Evolutionary conservation across 495 filamentous ascomycete genomes (phyloP), one percentile per base, ranked within the genome.

Genomic region (Hyaloscypha variabilis): DNA sequence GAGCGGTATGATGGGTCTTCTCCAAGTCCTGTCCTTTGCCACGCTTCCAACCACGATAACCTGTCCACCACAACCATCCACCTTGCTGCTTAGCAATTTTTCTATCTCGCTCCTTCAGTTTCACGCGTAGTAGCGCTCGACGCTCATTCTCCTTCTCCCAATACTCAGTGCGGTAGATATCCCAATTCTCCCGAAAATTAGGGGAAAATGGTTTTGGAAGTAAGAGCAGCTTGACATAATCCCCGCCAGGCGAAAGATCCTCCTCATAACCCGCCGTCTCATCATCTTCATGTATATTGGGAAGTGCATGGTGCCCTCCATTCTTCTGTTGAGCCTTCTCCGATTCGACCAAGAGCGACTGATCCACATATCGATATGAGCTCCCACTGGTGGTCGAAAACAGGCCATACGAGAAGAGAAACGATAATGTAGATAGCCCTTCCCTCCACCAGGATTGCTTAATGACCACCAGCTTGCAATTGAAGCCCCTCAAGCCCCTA

Each of bases 61-160:
- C 83, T 1, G 82, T 76, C 81, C 93, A 93, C 90, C 90, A 92
- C 42, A 92, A 77, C 92, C 91, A 95, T 26, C 89, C 86, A n/a
- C 90, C 84, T 52, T 90, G 81, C 62, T 86, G 76, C 67, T 83
- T 83, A 8, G 90, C 89, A 29, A 90, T 72, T 62, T 88, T 85
- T 31, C 83, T 82, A 67, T 91, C 86, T 6, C 83, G 83, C 63
- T 85, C 82, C 57, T 84, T 83, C 25, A 95, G 73, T 70, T 89
- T 88, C 55, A 85, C 78, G 51, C 92, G 84, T 42, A 97, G 78
- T 54, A 90, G 74, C 6, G 87, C 84, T 17, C 95, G 91, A 3
- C 92, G 86, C 77, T 95, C 93, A 70, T 99, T 99, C 76, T 99
- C 96, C 65, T 87, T 88, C 69, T 97, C 95, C 95, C 95, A 99